phyloP scores from a whole-genome alignment of 345 rosid genomes.

The Lepidium aucheri region DNA sequence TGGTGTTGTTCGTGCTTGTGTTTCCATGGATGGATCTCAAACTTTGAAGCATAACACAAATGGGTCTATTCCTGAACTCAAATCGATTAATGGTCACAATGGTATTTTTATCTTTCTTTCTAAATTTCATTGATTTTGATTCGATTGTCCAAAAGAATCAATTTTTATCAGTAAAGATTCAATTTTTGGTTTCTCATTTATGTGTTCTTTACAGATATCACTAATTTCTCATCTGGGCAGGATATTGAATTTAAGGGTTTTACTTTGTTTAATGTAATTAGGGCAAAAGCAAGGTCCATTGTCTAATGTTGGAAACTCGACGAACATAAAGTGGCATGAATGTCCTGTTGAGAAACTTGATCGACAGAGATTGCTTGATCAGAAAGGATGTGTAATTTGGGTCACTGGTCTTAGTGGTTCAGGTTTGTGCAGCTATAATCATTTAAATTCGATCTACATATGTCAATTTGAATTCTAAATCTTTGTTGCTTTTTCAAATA shows the following conservation, averaged over 20 bases:
- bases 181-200: not conserved
- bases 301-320: constrained; percentile 44
- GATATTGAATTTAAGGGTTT: not conserved
- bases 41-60: constrained; percentile 11
- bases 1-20: constrained; percentile 25
- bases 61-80: constrained; percentile 21
- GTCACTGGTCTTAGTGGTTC: constrained; percentile 84
- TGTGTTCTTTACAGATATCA: not conserved
- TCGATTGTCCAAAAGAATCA: no score
- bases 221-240: not conserved
- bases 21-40: constrained; percentile 30
- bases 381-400: constrained; percentile 85
- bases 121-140: no score
- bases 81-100: constrained; percentile 16
- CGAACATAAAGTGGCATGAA: constrained; percentile 69
- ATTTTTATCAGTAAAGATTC: not conserved
- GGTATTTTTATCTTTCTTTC: no score
- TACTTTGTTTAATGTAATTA: constrained; percentile 1
- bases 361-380: constrained; percentile 60
- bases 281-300: constrained; percentile 45
- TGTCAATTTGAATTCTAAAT: not conserved
- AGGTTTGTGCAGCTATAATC: constrained; percentile 37
- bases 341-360: constrained; percentile 56
- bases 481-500: not conserved
- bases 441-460: no score